These are phyloP conservation scores for Antitrichia curtipendula DNA, from an alignment of 225 moss, liverwort and hornwort genomes.

Conservation along the genomic window DNA sequence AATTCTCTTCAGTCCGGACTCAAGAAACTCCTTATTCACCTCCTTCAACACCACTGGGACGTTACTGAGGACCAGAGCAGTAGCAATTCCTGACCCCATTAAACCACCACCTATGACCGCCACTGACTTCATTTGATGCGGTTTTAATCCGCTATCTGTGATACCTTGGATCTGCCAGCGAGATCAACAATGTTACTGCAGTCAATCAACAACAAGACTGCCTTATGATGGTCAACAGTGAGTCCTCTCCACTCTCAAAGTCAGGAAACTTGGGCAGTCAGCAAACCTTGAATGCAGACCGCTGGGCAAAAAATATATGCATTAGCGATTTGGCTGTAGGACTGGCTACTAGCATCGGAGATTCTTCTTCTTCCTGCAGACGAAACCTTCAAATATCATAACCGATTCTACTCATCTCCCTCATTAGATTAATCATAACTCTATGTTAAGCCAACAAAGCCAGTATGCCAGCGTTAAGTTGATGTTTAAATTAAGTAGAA, in stretches of 20 bases:
- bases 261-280: neutral
- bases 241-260: neutral
- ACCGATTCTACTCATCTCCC: neutral
- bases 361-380: conserved; percentile 51
- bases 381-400: conserved; percentile 1
- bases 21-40: conserved; percentile 53
- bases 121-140: conserved; percentile 43
- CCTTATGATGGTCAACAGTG: neutral
- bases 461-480: neutral
- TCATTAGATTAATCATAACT: neutral
- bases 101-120: conserved; percentile 77
- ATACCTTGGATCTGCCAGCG: conserved; percentile 66
- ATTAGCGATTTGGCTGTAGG: conserved; percentile 68
- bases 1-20: conserved; percentile 40
- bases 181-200: neutral
- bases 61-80: conserved; percentile 47
- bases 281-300: conserved; percentile 65
- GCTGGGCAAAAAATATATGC: conserved; percentile 78
- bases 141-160: conserved; percentile 52
- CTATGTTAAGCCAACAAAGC: neutral
- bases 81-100: conserved; percentile 88
- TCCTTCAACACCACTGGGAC: conserved; percentile 72
- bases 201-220: neutral
- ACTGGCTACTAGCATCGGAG: conserved; percentile 27
- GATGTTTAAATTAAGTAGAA: too few species aligned